Evolutionary conservation across 805 yeast genomes (phyloP).

Genomic region (Jamesozyma piceae): DNA sequence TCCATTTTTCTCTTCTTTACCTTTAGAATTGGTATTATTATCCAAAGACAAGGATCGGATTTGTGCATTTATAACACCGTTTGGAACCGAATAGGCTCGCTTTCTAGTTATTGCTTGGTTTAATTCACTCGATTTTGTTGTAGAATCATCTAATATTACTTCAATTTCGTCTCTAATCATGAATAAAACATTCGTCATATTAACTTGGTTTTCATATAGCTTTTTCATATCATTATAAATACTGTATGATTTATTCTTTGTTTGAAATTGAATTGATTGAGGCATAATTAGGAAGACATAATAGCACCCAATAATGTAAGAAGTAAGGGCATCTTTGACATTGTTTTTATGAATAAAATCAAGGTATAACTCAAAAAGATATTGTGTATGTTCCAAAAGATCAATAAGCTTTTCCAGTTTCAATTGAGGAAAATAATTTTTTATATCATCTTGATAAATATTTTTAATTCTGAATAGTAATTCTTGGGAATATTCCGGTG

Average conservation of each 20-base stretch:
- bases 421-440: constrained; percentile 25
- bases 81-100: constrained; percentile 28
- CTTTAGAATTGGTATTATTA: not conserved
- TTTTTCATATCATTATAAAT: constrained; percentile 31
- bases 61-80: not conserved
- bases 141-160: constrained; percentile 18
- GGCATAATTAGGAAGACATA: constrained; percentile 33
- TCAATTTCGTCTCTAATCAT: constrained; percentile 31
- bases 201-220: constrained; percentile 30
- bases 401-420: constrained; percentile 31
- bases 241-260: constrained; percentile 33
- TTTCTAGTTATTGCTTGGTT: constrained; percentile 15
- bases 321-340: constrained; percentile 25
- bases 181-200: constrained; percentile 33
- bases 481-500: constrained; percentile 36
- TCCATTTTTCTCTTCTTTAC: not conserved
- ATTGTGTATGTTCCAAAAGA: constrained; percentile 31
- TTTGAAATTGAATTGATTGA: constrained; percentile 33
- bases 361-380: constrained; percentile 29
- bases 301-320: constrained; percentile 32
- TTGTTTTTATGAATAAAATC: constrained; percentile 13
- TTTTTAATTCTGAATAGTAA: constrained; percentile 19
- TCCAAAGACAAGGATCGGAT: not conserved
- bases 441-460: constrained; percentile 30
- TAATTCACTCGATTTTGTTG: constrained; percentile 10